Base-by-base conservation (phyloP, 192 early-diverging fungal species). In the Radiomyces spectabilis region DNA sequence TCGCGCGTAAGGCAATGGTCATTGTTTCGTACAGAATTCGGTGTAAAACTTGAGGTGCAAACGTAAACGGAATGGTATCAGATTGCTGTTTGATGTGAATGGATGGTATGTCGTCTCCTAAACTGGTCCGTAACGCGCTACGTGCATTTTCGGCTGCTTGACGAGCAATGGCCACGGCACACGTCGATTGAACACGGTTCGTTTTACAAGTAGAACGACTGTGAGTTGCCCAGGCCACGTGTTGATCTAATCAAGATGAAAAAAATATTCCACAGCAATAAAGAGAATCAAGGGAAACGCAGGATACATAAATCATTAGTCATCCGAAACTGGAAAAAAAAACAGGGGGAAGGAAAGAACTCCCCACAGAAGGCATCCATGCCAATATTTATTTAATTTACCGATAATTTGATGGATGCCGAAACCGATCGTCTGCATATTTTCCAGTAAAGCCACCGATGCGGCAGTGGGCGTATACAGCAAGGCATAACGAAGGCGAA, bases 11-110 rank as follows among this genome's bases (percentile, higher is more conserved):
- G 5, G 47, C 38, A 3, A 59, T 12, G 0, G 51, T 18, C 4
- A 22, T 51, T 5, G 48, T 50, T 26, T 64, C 62, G 26, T 57
- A 64, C 26, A 64, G 44, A 27, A 64, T 38, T 22, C 62, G 54
- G 29, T 64, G 62, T 0, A 64, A 30, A n/a, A 51, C 25, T 16
- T 41, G 34, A 8, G 62, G 62, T 3, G 57, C 35, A 44, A 52
- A 51, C 12, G 31, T 56, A 10, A 56, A 42, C 2, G 48, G 40
- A 21, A 55, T 27, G 16, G 46, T 29, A 33, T 55, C 22, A n/a
- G 38, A 35, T 52, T 39, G 25, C 2, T 53, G 38, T n/a, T 50
- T 50, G 22, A n/a, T n/a, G n/a, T n/a, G n/a, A n/a, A n/a, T n/a
- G n/a, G n/a, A n/a, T n/a, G n/a, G n/a, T n/a, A n/a, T n/a, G n/a